Percentiles rank a stretch among this genome's conserved stretches.
Evolutionary conservation across 371 early-diverging fungal species (phyloP).

Genomic region (Phascolomyces articulosus): DNA sequence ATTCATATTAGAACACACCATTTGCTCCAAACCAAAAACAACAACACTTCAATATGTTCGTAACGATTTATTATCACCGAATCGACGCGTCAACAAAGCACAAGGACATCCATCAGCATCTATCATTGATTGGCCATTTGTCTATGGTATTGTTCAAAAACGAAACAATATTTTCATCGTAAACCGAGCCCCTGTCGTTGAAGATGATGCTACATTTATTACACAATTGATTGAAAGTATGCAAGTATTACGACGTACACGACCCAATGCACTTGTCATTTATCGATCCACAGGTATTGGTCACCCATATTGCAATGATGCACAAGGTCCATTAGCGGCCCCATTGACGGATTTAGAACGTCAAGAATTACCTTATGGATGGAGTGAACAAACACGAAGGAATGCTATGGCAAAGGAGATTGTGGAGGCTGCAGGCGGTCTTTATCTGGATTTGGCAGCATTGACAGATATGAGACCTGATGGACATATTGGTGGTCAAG

Average conservation of each 20-base stretch:
- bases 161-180: slow-evolving; percentile 52
- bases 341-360: slow-evolving; percentile 36
- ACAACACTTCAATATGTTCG: slow-evolving; percentile 50
- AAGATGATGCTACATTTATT: slow-evolving; percentile 49
- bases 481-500: slow-evolving; percentile 63
- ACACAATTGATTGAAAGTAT: slow-evolving; percentile 49
- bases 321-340: slow-evolving; percentile 34
- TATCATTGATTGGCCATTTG: slow-evolving; percentile 56
- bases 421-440: slow-evolving; percentile 61
- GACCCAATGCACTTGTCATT: slow-evolving; percentile 51
- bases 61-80: slow-evolving; percentile 57
- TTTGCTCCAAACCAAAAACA: slow-evolving; percentile 32
- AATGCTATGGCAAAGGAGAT: slow-evolving; percentile 60
- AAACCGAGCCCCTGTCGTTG: slow-evolving; percentile 48
- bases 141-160: slow-evolving; percentile 33
- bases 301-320: slow-evolving; percentile 51
- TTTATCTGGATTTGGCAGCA: slow-evolving; percentile 59
- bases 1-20: slow-evolving; percentile 39
- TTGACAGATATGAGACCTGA: slow-evolving; percentile 57
- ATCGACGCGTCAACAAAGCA: slow-evolving; percentile 31
- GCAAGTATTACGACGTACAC: slow-evolving; percentile 38
- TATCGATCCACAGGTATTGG: slow-evolving; percentile 55
- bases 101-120: slow-evolving; percentile 41
- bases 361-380: slow-evolving; percentile 47
- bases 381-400: slow-evolving; percentile 58